These are phyloP conservation scores for Pestalotiopsis sp. DNA, from an alignment of 2,329 filamentous ascomycete genomes.

Conservation along the genomic window DNA sequence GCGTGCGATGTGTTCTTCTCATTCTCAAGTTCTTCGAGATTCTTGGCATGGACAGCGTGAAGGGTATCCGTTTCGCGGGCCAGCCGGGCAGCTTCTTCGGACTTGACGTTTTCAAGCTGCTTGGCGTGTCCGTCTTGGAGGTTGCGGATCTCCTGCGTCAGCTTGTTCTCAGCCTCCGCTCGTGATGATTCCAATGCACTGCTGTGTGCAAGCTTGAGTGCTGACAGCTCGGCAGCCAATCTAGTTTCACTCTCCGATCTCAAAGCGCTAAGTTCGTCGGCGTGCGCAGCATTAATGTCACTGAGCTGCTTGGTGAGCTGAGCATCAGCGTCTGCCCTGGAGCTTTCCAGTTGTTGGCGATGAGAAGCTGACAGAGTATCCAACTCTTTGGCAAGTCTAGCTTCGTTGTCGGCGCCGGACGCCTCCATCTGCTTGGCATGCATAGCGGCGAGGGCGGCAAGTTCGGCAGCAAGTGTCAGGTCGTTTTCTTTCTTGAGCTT, in stretches of 20 bases:
- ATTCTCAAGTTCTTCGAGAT: slow-evolving; percentile 29
- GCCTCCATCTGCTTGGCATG: slow-evolving; percentile 23
- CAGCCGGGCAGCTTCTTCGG: slow-evolving; percentile 22
- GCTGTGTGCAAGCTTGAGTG: slow-evolving; percentile 27
- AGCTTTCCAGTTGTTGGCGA: slow-evolving; percentile 27
- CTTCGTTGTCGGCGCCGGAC: slow-evolving; percentile 20
- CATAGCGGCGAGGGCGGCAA: slow-evolving; percentile 27
- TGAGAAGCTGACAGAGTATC: slow-evolving; percentile 29
- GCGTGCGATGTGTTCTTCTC: slow-evolving; percentile 25
- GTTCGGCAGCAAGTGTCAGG: slow-evolving; percentile 24
- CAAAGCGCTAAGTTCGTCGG: slow-evolving; percentile 7
- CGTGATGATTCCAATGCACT: slow-evolving; percentile 31
- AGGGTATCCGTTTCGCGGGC: slow-evolving; percentile 27
- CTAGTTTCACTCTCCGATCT: slow-evolving; percentile 19
- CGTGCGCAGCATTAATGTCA: slow-evolving; percentile 9
- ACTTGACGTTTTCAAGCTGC: slow-evolving; percentile 8
- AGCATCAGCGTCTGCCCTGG: slow-evolving; percentile 29
- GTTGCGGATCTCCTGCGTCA: slow-evolving; percentile 1
- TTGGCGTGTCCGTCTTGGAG: slow-evolving; percentile 11
- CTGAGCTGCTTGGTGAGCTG: slow-evolving; percentile 14
- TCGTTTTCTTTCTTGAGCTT: slow-evolving; percentile 23
- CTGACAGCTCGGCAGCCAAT: slow-evolving; percentile 27
- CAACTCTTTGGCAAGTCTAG: slow-evolving; percentile 24
- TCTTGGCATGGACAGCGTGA: slow-evolving; percentile 26
- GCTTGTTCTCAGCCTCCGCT: slow-evolving; percentile 26